Evolutionary conservation across 352 stramenopile species (phyloP).

Genomic region (Pythium vanterpoolii): DNA sequence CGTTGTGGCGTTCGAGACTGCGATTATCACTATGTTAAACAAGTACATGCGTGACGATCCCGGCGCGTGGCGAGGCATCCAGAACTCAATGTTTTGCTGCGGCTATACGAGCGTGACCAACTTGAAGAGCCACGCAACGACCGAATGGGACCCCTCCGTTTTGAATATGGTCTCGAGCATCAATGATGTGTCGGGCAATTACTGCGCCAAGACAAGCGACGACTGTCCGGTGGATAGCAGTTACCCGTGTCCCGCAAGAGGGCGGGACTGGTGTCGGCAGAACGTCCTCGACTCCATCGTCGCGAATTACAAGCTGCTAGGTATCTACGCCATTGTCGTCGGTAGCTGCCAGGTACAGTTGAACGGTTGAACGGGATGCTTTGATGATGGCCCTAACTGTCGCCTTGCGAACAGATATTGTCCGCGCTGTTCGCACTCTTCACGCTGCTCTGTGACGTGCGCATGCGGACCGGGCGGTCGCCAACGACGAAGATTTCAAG

Average conservation of each 20-base stretch:
- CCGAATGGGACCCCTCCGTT: conserved; percentile 33
- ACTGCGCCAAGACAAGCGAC: conserved; percentile 28
- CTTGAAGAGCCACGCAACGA: conserved; percentile 16
- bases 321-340: conserved; percentile 40
- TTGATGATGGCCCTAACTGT: background rate
- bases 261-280: conserved; percentile 41
- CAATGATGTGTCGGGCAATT: conserved; percentile 39
- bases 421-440: conserved; percentile 48
- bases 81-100: conserved; percentile 55
- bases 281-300: conserved; percentile 43
- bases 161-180: conserved; percentile 31
- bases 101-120: conserved; percentile 35
- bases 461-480: conserved; percentile 34
- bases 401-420: conserved; percentile 27
- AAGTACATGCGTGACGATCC: conserved; percentile 26
- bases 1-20: conserved; percentile 41
- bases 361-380: background rate
- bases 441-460: conserved; percentile 59
- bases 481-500: conserved; percentile 35
- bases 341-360: conserved; percentile 26
- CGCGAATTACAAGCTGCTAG: conserved; percentile 45
- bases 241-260: conserved; percentile 36
- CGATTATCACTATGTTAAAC: conserved; percentile 39
- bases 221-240: conserved; percentile 19
- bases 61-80: conserved; percentile 35